Evolutionary conservation across 768 basidiomycete species (phyloP), one percentile per base, ranked within the genome.

Genomic region (Daedaleopsis sinensis): DNA sequence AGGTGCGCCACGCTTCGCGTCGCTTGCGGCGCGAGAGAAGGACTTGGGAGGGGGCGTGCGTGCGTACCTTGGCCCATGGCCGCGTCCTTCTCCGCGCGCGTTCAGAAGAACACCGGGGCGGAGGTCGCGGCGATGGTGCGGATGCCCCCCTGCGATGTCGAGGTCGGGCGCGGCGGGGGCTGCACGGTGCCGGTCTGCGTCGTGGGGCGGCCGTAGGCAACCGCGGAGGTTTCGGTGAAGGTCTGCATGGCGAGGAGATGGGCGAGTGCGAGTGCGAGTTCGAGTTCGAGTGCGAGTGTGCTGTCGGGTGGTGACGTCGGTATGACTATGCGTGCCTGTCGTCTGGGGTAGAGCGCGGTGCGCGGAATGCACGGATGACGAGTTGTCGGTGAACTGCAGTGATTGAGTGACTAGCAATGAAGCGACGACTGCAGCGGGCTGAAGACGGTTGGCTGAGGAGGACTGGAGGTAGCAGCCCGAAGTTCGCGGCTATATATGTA

Each of bases 101-200:
- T 15, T 63, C 58, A 68, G 62, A 68, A 68, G 62, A 68, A 68
- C 21, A 68, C 64, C 16, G 67, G 67, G 5, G 61, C 67, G 32
- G 64, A 63, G 9, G 62, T 61, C 48, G 61, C 59, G 23, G 67
- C 67, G 47, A 52, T 55, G 36, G 44, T 42, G 47, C 67, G 67
- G 49, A 68, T 68, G 62, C 50, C 37, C 27, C 57, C 57, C 24
- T 62, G 60, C 9, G 37, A 51, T 24, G 39, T 27, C 9, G 37
- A 51, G 37, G 39, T 27, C 9, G 50, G 51, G 21, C 52, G 43
- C 1, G 61, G 61, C 39, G 60, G 57, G 15, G 61, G 66, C 55
- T 13, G 44, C 23, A 7, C 23, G 44, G 13, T 3, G 59, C 52
- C 10, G 49, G 54, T 7, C 57, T 39, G 16, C 58, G 23, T 13